Evolutionary conservation across 106 monocot genomes (phyloP), one percentile per base, ranked within the genome.

Genomic region (Phalaenopsis equestris): DNA sequence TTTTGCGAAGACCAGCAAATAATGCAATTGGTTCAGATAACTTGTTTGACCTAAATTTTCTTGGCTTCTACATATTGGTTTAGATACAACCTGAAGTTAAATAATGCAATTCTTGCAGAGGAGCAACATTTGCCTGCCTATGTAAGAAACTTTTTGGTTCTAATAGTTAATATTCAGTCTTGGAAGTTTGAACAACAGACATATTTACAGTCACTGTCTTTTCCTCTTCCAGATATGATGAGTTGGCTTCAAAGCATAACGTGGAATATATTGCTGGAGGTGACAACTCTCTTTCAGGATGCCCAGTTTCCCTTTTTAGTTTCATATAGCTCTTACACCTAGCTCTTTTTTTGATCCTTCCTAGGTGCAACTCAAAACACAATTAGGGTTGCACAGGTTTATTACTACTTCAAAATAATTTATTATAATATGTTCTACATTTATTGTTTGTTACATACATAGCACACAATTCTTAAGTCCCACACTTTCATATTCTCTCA

Each of bases 191-290:
- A 12, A 6, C 21, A 4, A 23, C 67, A 77, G 16, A 14, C 6
- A 76, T 48, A 47, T 23, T 45, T 18, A 47, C 47, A 38, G 45
- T 37, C 41, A 41, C 16, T 72, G 2, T 38, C 21, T 0, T 41
- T 41, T 41, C 49, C 2, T 76, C 24, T 67, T 67, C 19, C 68
- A 97, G 97, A 92, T 94, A 97, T 72, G 90, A 94, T 75, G 97
- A 97, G 68, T 72, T 97, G 74, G 79, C 90, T 78, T 81, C 89
- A 73, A 94, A 88, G 78, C 77, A 82, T 58, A 89, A 80, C 77
- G 97, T 94, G 57, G 97, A 94, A 41, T 97, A 94, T 84, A 97
- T 92, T 81, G 97, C 97, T 80, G 97, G 97, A 83, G 97, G 97
- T 96, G 19, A 30, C 37, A 78, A 64, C 14, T 57, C 39, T 39